A percentile compares a stretch with the other conserved stretches of the same genome.
Evolutionary conservation across 768 basidiomycete species (phyloP).

Genomic region (Filobasidium floriforme): DNA sequence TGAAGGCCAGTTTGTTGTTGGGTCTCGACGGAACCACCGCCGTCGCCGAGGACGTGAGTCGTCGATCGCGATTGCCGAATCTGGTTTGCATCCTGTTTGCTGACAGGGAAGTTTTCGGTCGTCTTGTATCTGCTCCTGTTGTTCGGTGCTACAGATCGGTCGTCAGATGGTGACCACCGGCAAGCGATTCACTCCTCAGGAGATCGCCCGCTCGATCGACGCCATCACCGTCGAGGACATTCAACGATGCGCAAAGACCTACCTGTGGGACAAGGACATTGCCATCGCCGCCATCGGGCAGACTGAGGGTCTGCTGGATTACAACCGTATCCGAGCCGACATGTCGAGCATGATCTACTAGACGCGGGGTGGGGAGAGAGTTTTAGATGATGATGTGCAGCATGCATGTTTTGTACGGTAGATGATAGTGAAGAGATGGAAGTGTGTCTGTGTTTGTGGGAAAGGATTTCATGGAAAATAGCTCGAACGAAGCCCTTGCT

Average conservation of each 20-base stretch:
- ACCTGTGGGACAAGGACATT: conserved; percentile 91
- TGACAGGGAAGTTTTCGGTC: not conserved
- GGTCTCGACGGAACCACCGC: conserved; percentile 92
- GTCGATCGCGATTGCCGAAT: not conserved
- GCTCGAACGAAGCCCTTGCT: no score
- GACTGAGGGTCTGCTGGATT: conserved; percentile 86
- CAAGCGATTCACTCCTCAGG: conserved; percentile 75
- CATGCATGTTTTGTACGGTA: not conserved
- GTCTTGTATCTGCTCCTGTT: not conserved
- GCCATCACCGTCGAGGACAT: conserved; percentile 81
- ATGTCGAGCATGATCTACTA: conserved; percentile 49
- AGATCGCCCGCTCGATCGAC: conserved; percentile 88
- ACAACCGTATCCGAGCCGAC: conserved; percentile 46
- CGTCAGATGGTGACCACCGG: conserved; percentile 92
- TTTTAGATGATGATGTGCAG: not conserved
- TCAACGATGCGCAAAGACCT: conserved; percentile 88
- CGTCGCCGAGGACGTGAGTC: conserved; percentile 72
- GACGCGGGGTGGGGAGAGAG: conserved; percentile 12
- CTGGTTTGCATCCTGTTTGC: not conserved
- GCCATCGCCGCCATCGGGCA: conserved; percentile 76
- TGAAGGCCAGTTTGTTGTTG: conserved; percentile 87
- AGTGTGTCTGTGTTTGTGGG: no score
- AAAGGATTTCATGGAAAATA: no score
- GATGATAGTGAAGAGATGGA: not conserved
- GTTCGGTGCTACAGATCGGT: conserved; percentile 56